A percentile compares a stretch with the other conserved stretches of the same genome.
Evolutionary conservation across 1,284 basidiomycete genomes (phyloP).

Genomic region (Tylopilus sp.): DNA sequence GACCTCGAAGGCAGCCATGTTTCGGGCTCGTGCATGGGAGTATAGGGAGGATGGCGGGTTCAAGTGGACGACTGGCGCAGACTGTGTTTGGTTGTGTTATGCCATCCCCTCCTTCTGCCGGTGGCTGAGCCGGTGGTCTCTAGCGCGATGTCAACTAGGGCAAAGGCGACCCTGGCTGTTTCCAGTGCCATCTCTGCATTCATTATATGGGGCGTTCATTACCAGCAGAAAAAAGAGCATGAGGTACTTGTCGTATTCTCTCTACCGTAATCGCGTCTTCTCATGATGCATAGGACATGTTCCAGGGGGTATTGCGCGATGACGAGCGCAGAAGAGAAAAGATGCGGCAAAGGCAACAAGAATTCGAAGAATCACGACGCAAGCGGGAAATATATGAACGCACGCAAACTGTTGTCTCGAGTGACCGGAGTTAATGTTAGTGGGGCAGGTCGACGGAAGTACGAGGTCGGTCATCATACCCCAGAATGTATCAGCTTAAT

Average conservation of each 20-base stretch:
- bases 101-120: background rate
- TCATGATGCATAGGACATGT: slow-evolving; percentile 70
- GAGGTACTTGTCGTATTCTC: slow-evolving; percentile 49
- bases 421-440: slow-evolving; percentile 10
- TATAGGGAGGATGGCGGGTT: slow-evolving; percentile 5
- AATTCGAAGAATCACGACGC: slow-evolving; percentile 59
- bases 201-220: slow-evolving; percentile 91
- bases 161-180: slow-evolving; percentile 74
- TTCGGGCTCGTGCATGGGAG: slow-evolving; percentile 21
- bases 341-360: slow-evolving; percentile 61
- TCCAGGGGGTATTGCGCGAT: slow-evolving; percentile 82
- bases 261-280: slow-evolving; percentile 8
- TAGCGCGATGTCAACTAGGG: slow-evolving; percentile 61
- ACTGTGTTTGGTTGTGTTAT: slow-evolving; percentile 31
- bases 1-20: slow-evolving; percentile 29
- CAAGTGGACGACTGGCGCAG: slow-evolving; percentile 4
- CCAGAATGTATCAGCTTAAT: background rate
- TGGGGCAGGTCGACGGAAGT: background rate
- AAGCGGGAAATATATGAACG: slow-evolving; percentile 68
- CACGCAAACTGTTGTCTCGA: slow-evolving; percentile 50
- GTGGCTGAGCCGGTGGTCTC: slow-evolving; percentile 17
- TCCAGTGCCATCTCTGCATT: slow-evolving; percentile 64
- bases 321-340: slow-evolving; percentile 78
- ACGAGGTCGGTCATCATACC: slow-evolving; percentile 4
- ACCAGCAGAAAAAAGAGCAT: slow-evolving; percentile 81